Conservation (phyloP, 2,329 filamentous ascomycete genomes). For the Trichoderma cornu-damae region DNA sequence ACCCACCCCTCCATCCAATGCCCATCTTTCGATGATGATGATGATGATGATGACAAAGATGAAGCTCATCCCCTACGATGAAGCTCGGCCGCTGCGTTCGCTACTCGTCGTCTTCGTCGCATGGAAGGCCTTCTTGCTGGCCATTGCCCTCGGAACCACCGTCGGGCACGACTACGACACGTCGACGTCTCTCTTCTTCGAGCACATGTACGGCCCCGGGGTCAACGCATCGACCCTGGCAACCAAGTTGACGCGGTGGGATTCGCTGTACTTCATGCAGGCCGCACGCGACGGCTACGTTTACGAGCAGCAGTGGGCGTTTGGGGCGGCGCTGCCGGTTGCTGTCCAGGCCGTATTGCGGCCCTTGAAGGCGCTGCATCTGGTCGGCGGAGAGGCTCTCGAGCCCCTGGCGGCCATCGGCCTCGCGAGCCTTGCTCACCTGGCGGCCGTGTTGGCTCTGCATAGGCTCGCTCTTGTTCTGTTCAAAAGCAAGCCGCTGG, state of each 20-base stretch:
- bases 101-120: slow-evolving; percentile 43
- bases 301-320: slow-evolving; percentile 84
- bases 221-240: slow-evolving; percentile 43
- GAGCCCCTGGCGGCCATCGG: slow-evolving; percentile 55
- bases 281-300: slow-evolving; percentile 58
- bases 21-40: background rate
- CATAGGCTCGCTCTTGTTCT: slow-evolving; percentile 60
- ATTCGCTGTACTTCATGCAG: slow-evolving; percentile 70
- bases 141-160: slow-evolving; percentile 49
- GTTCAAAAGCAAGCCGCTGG: slow-evolving; percentile 47
- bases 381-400: slow-evolving; percentile 22
- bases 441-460: slow-evolving; percentile 67
- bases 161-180: slow-evolving; percentile 69
- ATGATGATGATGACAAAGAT: slow-evolving; percentile 15
- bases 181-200: slow-evolving; percentile 54
- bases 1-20: background rate
- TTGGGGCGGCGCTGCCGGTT: slow-evolving; percentile 50
- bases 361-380: slow-evolving; percentile 27
- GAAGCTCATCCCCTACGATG: background rate
- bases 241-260: slow-evolving; percentile 67
- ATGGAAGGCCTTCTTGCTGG: slow-evolving; percentile 66
- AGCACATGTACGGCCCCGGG: slow-evolving; percentile 28
- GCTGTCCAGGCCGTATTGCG: slow-evolving; percentile 36
- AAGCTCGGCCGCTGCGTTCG: slow-evolving; percentile 24
- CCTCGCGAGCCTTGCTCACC: slow-evolving; percentile 69